Conservation (phyloP, 768 basidiomycete genomes). For the Ephemerocybe angulata region DNA sequence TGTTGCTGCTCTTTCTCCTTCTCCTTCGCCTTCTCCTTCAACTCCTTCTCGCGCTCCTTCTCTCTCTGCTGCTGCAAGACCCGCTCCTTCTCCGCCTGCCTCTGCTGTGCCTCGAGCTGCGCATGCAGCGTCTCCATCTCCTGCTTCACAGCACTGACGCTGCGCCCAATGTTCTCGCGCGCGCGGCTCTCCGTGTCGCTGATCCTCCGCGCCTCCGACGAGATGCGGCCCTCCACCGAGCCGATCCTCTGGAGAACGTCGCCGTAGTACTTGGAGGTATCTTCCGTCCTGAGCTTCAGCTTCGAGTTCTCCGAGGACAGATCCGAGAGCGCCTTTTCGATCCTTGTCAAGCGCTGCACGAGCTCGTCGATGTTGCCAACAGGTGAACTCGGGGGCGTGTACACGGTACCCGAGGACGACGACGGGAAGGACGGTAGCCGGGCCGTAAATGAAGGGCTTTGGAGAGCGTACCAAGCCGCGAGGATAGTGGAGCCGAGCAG, state of each 20-base stretch:
- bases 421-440: constrained; percentile 29
- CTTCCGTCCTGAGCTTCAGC: constrained; percentile 47
- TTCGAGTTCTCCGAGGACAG: constrained; percentile 56
- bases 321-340: constrained; percentile 61
- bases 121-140: constrained; percentile 54
- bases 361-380: constrained; percentile 67
- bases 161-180: constrained; percentile 41
- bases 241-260: constrained; percentile 55
- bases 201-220: constrained; percentile 31
- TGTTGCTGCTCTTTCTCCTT: constrained; percentile 18
- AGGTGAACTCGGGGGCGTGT: constrained; percentile 54
- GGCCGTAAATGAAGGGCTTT: constrained; percentile 32
- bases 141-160: constrained; percentile 46
- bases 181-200: constrained; percentile 52
- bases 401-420: constrained; percentile 29
- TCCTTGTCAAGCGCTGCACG: constrained; percentile 52
- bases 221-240: constrained; percentile 51
- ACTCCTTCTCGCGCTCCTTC: constrained; percentile 18
- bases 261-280: constrained; percentile 44
- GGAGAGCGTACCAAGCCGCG: constrained; percentile 43
- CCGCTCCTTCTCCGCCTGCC: constrained; percentile 24
- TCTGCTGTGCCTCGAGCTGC: constrained; percentile 30
- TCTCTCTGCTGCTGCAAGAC: constrained; percentile 13
- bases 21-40: constrained; percentile 13
- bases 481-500: constrained; percentile 41